Percentiles rank a stretch among this genome's conserved stretches.
phyloP scores from a whole-genome alignment of 768 basidiomycete species.

The Lactarius pseudohatsudake region DNA sequence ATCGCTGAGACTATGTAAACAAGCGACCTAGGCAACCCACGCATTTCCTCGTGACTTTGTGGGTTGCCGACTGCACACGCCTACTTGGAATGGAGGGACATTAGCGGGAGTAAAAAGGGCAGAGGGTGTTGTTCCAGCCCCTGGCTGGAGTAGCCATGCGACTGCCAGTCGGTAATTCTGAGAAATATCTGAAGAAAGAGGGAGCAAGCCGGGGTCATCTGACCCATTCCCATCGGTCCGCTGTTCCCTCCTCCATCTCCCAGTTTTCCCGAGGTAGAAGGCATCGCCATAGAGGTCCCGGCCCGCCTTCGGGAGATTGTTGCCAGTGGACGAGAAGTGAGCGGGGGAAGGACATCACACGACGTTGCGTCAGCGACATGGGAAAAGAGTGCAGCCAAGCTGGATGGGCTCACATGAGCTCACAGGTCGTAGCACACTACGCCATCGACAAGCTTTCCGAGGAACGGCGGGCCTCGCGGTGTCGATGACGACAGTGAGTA shows the following conservation, averaged over 20 bases:
- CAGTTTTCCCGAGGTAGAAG: not conserved
- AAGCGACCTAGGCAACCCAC: slow-evolving; percentile 79
- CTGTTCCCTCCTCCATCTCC: no score
- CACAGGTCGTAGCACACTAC: not conserved
- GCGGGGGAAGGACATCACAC: no score
- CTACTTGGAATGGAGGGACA: slow-evolving; percentile 63
- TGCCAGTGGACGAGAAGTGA: no score
- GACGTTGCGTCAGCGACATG: no score
- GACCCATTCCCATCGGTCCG: not conserved
- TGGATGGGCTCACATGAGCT: no score
- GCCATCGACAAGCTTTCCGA: not conserved
- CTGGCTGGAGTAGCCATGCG: slow-evolving; percentile 41
- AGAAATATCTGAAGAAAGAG: slow-evolving; percentile 81
- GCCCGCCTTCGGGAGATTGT: not conserved
- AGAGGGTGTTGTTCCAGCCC: slow-evolving; percentile 36
- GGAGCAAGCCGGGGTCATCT: slow-evolving; percentile 43
- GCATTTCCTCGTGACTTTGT: slow-evolving; percentile 86
- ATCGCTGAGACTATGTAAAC: slow-evolving; percentile 23
- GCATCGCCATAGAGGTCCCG: not conserved
- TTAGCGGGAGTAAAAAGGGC: slow-evolving; percentile 41
- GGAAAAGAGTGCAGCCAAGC: no score
- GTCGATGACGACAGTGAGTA: not conserved
- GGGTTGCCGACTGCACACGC: slow-evolving; percentile 82
- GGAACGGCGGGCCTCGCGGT: no score
- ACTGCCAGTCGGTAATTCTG: slow-evolving; percentile 55